phyloP scores from a whole-genome alignment of 2,329 filamentous ascomycete species.

The Fusarium sp. region DNA sequence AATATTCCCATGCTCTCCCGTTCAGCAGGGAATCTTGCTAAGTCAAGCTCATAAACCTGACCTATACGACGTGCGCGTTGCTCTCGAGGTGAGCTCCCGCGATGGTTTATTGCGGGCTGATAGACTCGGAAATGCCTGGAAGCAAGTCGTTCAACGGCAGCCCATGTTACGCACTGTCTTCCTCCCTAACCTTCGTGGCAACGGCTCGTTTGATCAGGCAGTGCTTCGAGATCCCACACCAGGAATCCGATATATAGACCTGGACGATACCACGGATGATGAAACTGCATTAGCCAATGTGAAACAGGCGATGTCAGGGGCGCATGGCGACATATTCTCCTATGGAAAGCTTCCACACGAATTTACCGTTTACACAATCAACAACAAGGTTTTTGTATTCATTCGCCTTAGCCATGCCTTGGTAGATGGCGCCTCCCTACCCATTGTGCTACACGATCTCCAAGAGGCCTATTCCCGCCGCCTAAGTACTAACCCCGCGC shows the following conservation, averaged over 20 bases:
- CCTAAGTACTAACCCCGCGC: neutral
- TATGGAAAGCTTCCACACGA: constrained; percentile 3
- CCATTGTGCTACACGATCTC: neutral
- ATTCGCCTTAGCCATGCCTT: neutral
- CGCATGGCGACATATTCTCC: neutral
- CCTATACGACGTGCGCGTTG: neutral
- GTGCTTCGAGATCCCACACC: neutral
- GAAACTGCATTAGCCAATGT: neutral
- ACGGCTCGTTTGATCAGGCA: constrained; percentile 17
- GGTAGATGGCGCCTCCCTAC: neutral
- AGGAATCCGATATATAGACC: neutral
- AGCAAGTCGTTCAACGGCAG: constrained; percentile 2
- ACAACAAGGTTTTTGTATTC: neutral
- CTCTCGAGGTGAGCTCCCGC: neutral
- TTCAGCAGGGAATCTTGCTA: constrained; percentile 52
- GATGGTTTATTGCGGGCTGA: neutral
- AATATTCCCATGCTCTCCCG: constrained; percentile 51
- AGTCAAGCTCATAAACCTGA: constrained; percentile 35
- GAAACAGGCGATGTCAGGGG: neutral
- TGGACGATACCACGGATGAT: neutral
- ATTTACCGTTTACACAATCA: neutral
- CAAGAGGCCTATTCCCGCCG: neutral
- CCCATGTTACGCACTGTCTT: constrained; percentile 14
- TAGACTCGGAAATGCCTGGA: constrained; percentile 4
- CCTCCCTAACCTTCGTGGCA: constrained; percentile 28